phyloP scores from a whole-genome alignment of 768 basidiomycete species.

The Heimioporus sp. region DNA sequence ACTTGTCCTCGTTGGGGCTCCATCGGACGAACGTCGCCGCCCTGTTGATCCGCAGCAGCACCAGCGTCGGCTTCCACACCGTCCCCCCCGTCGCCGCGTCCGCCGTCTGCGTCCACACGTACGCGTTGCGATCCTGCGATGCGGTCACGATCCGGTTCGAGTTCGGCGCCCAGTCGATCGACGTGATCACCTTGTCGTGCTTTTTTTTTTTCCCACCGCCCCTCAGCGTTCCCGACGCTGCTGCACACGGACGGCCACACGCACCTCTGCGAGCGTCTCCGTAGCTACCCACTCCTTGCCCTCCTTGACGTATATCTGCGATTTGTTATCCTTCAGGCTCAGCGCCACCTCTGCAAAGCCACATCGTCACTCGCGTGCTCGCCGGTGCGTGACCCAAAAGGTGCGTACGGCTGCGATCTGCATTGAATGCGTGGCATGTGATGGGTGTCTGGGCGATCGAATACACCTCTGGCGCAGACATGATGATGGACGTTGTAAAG shows the following conservation, averaged over 20 bases:
- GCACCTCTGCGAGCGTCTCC: conserved; percentile 84
- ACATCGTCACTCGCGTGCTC: conserved; percentile 4
- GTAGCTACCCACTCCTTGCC: conserved; percentile 67
- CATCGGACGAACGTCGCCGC: conserved; percentile 94
- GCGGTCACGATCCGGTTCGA: conserved; percentile 98
- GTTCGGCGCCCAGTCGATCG: conserved; percentile 97
- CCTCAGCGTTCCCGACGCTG: not conserved
- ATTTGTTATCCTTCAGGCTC: conserved; percentile 87
- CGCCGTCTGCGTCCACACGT: conserved; percentile 89
- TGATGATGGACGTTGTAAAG: conserved; percentile 19
- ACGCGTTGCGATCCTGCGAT: conserved; percentile 98
- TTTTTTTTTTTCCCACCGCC: conserved; percentile 39
- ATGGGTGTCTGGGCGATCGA: conserved; percentile 80
- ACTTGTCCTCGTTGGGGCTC: conserved; percentile 98
- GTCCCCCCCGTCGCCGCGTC: conserved; percentile 69
- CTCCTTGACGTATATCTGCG: conserved; percentile 70
- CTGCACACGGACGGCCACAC: not conserved
- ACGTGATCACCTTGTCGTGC: conserved; percentile 98
- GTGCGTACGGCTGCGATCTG: conserved; percentile 78
- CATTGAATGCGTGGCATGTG: conserved; percentile 88
- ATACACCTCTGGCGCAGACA: conserved; percentile 77
- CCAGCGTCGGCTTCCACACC: conserved; percentile 95
- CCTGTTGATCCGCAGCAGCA: conserved; percentile 90
- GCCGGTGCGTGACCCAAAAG: not conserved
- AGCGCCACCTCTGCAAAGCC: conserved; percentile 74